Conservation (phyloP, 1,139 yeast genomes). For the Wickerhamomyces sp. region DNA sequence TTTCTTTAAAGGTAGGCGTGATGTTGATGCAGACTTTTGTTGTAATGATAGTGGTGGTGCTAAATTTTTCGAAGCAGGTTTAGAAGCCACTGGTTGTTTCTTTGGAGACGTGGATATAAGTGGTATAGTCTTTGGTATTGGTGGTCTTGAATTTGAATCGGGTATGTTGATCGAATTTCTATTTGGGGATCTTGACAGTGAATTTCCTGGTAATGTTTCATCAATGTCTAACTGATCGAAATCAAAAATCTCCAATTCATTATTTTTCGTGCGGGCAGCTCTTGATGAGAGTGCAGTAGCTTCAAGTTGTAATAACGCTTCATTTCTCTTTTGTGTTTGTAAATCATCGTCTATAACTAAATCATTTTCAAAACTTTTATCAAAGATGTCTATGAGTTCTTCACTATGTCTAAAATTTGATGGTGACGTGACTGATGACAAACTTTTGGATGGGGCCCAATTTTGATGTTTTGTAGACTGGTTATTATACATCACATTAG, state of each 20-base stretch:
- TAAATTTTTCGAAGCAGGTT: constrained; percentile 3
- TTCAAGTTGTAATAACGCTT: constrained; percentile 30
- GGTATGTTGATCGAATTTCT: constrained; percentile 1
- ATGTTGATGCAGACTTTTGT: constrained; percentile 12
- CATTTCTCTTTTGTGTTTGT: constrained; percentile 26
- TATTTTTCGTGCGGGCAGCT: constrained; percentile 11
- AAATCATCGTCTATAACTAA: constrained; percentile 19
- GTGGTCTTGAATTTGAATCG: constrained; percentile 6
- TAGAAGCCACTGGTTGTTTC: constrained; percentile 2
- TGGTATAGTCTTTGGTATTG: constrained; percentile 11
- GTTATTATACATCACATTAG: constrained; percentile 37
- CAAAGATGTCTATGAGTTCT: constrained; percentile 18
- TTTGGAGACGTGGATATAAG: constrained; percentile 4
- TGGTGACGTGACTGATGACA: constrained; percentile 9
- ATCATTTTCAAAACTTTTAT: constrained; percentile 20
- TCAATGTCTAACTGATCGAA: constrained; percentile 1
- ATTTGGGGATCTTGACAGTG: not conserved
- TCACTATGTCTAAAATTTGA: constrained; percentile 4
- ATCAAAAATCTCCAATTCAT: not conserved
- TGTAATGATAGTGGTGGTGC: constrained; percentile 2
- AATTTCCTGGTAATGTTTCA: not conserved
- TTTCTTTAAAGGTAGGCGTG: constrained; percentile 6
- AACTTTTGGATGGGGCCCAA: constrained; percentile 33
- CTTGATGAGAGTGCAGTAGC: constrained; percentile 23
- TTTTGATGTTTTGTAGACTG: constrained; percentile 12